Evolutionary conservation across 176 grass and related monocot genomes (phyloP), one percentile per base, ranked within the genome.

Genomic region (Eremochloa ophiuroides): DNA sequence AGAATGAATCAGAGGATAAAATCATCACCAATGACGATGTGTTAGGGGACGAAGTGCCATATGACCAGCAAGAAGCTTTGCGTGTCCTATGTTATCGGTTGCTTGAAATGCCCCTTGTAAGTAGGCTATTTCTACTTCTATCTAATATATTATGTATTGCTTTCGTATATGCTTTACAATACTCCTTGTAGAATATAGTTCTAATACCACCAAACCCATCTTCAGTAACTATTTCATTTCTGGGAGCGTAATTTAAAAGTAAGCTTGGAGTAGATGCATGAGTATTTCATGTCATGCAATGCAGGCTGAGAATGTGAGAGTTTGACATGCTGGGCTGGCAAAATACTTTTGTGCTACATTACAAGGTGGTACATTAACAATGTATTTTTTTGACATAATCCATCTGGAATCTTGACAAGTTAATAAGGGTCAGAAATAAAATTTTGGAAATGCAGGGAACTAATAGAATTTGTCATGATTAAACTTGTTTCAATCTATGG

Each of bases 11-110:
- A 8, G 96, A 90, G 23, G 85, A 82, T 22, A 95, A 91, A 76
- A 73, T 89, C 44, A 91, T 93, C 77, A 99, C 96, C 50, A 99
- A 99, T 44, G 96, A 99, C 42, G 96, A 99, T 87, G 77, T 90
- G 26, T 84, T 99, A 56, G 96, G 96, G 40, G 96, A 99, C 59
- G 82, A 83, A 4, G 71, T 99, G 76, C 96, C 96, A 31, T 77
- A 73, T 85, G 90, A 88, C 69, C 93, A 93, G 69, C 93, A 99
- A 93, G 88, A 91, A 64, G 87, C 89, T 78, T 73, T 99, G 85
- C 84, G 93, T 10, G 33, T 82, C 25, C 41, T 93, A 44, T 99
- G 96, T 64, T 99, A 99, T 69, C 84, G 83, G 29, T 87, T 99
- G 71, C 89, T 95, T 93, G 96, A 99, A 85, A 88, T 83, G 51